phyloP scores from a whole-genome alignment of 106 monocot species.

The Xerophyta viscosa region DNA sequence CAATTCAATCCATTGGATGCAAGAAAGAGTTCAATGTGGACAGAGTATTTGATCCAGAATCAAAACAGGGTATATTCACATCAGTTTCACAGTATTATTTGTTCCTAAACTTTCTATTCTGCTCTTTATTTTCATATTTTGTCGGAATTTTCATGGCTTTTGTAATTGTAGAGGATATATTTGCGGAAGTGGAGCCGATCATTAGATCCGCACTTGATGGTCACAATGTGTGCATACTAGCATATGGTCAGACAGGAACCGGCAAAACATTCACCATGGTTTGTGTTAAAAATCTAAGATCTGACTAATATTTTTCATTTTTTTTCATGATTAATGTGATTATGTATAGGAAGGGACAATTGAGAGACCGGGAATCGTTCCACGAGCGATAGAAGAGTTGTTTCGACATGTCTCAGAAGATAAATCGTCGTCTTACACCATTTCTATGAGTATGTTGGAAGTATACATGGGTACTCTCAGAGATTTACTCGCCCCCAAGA shows the following conservation, averaged over 20 bases:
- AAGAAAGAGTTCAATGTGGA: slow-evolving; percentile 66
- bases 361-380: slow-evolving; percentile 61
- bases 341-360: slow-evolving; percentile 52
- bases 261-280: slow-evolving; percentile 94
- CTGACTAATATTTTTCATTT: neutral
- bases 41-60: slow-evolving; percentile 39
- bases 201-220: slow-evolving; percentile 82
- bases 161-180: slow-evolving; percentile 49
- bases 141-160: neutral
- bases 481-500: slow-evolving; percentile 44
- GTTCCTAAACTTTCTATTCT: neutral
- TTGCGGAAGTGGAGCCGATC: slow-evolving; percentile 61
- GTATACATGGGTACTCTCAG: slow-evolving; percentile 72
- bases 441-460: slow-evolving; percentile 84
- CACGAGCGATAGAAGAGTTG: slow-evolving; percentile 56
- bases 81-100: too few species aligned
- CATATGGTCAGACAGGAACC: slow-evolving; percentile 87
- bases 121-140: neutral
- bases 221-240: slow-evolving; percentile 75
- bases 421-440: slow-evolving; percentile 21
- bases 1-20: slow-evolving; percentile 26
- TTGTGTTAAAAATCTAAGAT: neutral
- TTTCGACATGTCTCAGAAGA: slow-evolving; percentile 39
- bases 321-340: slow-evolving; percentile 7
- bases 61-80: slow-evolving; percentile 46